A percentile compares a stretch with the other conserved stretches of the same genome.
These are phyloP conservation scores for Alnus rubra DNA, from an alignment of 306 rosid species.

Conservation along the genomic window DNA sequence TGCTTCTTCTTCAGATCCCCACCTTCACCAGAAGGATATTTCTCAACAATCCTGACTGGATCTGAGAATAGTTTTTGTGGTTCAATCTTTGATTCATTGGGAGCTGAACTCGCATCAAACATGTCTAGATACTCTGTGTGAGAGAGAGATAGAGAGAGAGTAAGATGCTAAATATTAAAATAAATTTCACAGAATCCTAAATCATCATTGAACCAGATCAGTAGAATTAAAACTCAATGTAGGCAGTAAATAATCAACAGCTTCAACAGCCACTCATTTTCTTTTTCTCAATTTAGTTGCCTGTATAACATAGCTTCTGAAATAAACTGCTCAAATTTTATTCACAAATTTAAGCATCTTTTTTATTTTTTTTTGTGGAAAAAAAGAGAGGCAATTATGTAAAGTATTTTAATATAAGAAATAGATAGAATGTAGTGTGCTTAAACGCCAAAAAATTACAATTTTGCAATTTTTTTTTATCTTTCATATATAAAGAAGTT, in stretches of 20 bases:
- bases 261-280: not conserved
- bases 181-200: constrained; percentile 4
- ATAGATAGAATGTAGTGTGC: not conserved
- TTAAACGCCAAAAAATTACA: not conserved
- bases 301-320: not conserved
- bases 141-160: constrained; percentile 28
- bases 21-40: constrained; percentile 86
- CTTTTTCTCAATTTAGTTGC: not conserved
- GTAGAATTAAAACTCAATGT: not conserved
- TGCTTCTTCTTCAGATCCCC: constrained; percentile 85
- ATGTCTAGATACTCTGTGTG: constrained; percentile 76
- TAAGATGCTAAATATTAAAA: constrained; percentile 27
- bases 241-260: not conserved
- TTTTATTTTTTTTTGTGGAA: not conserved
- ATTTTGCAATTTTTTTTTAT: not conserved
- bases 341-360: not conserved
- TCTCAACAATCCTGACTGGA: constrained; percentile 80
- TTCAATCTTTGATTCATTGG: constrained; percentile 73
- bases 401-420: not conserved
- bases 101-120: constrained; percentile 75
- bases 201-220: not conserved
- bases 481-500: not conserved
- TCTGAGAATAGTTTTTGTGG: constrained; percentile 74
- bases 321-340: not conserved
- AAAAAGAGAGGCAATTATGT: not conserved